phyloP scores from a whole-genome alignment of 805 yeast species.

The Starmerella powellii region DNA sequence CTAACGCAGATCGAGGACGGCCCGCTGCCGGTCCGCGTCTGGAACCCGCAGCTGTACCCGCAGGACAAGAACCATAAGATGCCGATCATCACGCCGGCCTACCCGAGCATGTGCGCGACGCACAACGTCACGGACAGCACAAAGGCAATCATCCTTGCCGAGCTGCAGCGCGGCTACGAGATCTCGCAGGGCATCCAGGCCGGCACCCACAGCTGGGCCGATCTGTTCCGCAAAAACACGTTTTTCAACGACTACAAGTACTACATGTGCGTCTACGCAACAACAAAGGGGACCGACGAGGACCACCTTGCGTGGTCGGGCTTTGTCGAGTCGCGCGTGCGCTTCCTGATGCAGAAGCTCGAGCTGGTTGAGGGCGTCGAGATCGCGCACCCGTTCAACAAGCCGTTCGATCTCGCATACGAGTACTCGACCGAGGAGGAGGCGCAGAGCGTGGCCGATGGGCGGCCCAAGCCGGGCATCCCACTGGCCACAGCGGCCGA shows the following conservation, averaged over 20 bases:
- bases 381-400: slow-evolving; percentile 82
- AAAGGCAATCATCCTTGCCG: slow-evolving; percentile 66
- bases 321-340: slow-evolving; percentile 74
- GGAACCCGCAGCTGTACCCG: slow-evolving; percentile 90
- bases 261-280: slow-evolving; percentile 70
- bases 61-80: slow-evolving; percentile 81
- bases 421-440: slow-evolving; percentile 42
- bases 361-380: slow-evolving; percentile 66
- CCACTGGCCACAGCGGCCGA: slow-evolving; percentile 27
- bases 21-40: slow-evolving; percentile 85
- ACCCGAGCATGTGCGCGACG: slow-evolving; percentile 98
- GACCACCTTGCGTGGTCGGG: slow-evolving; percentile 89
- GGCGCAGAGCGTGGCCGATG: slow-evolving; percentile 43
- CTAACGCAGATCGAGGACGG: slow-evolving; percentile 93
- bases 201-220: slow-evolving; percentile 61
- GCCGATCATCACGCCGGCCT: slow-evolving; percentile 98
- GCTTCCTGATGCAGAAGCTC: slow-evolving; percentile 70
- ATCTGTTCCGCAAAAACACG: slow-evolving; percentile 62
- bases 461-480: slow-evolving; percentile 42
- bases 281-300: slow-evolving; percentile 60
- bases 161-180: slow-evolving; percentile 62
- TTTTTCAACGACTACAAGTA: slow-evolving; percentile 78
- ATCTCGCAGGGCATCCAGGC: slow-evolving; percentile 54
- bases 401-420: slow-evolving; percentile 51
- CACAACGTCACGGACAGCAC: slow-evolving; percentile 89